These are phyloP conservation scores for Pichia sp. DNA, from an alignment of 1,139 yeast genomes.

Conservation along the genomic window DNA sequence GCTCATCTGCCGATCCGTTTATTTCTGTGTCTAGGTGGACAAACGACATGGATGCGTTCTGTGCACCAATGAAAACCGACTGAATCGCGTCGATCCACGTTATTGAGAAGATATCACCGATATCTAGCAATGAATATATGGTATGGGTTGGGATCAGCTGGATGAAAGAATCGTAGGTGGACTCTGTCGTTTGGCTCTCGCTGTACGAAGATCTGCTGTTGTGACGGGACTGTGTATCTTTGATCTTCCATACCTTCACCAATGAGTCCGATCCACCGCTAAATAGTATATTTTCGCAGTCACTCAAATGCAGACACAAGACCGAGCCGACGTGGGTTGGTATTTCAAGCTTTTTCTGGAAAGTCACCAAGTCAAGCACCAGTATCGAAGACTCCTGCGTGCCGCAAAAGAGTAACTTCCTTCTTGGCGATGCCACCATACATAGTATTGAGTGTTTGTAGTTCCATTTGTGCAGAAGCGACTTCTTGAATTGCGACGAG, in stretches of 20 bases:
- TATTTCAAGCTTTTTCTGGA: slow-evolving; percentile 44
- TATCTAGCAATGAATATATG: slow-evolving; percentile 77
- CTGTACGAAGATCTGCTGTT: not conserved
- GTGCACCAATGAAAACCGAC: slow-evolving; percentile 81
- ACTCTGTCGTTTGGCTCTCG: not conserved
- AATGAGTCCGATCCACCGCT: slow-evolving; percentile 90
- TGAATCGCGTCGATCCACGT: slow-evolving; percentile 59
- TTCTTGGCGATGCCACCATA: slow-evolving; percentile 59
- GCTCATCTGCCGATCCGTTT: slow-evolving; percentile 26
- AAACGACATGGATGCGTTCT: slow-evolving; percentile 84
- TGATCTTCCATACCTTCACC: slow-evolving; percentile 76
- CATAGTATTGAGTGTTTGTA: slow-evolving; percentile 73
- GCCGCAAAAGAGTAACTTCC: slow-evolving; percentile 74
- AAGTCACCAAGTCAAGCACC: slow-evolving; percentile 65
- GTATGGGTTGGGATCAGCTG: slow-evolving; percentile 41
- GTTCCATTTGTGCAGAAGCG: slow-evolving; percentile 67
- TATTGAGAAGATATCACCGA: slow-evolving; percentile 88
- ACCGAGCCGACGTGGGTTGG: slow-evolving; percentile 64
- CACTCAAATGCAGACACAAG: slow-evolving; percentile 56
- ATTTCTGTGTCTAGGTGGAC: slow-evolving; percentile 41
- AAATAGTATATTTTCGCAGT: slow-evolving; percentile 59
- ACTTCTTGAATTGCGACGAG: slow-evolving; percentile 11
- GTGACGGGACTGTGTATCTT: slow-evolving; percentile 17
- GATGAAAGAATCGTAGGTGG: slow-evolving; percentile 8
- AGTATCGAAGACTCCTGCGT: slow-evolving; percentile 84